Conservation (phyloP, 345 rosid species). For the Brassica nigra region DNA sequence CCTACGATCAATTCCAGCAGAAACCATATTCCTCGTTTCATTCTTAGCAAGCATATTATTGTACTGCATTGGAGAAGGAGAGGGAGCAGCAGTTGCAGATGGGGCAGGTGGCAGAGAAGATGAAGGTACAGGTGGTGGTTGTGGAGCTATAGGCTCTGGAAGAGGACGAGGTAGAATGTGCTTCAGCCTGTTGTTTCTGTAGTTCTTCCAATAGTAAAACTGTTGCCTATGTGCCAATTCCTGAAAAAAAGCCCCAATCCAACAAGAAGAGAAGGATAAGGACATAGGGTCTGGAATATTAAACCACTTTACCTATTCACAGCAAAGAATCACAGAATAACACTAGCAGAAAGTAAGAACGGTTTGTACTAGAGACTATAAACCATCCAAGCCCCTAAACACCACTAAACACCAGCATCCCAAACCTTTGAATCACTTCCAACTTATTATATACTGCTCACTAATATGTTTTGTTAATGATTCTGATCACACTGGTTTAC, state of each 20-base stretch:
- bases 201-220: constrained; percentile 97
- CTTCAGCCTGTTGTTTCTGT: constrained; percentile 87
- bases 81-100: constrained; percentile 55
- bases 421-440: not conserved
- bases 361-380: constrained; percentile 7
- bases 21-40: constrained; percentile 58
- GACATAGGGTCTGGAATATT: not conserved
- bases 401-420: constrained; percentile 20
- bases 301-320: constrained; percentile 1
- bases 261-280: constrained; percentile 4
- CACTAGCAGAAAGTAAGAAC: not conserved
- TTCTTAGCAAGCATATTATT: constrained; percentile 60
- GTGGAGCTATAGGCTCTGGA: constrained; percentile 72
- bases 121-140: constrained; percentile 39
- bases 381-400: not conserved
- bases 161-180: constrained; percentile 91
- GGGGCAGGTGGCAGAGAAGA: constrained; percentile 45
- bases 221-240: constrained; percentile 97
- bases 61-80: constrained; percentile 87
- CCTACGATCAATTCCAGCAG: constrained; percentile 70
- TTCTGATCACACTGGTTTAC: constrained; percentile 38
- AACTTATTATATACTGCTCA: not conserved
- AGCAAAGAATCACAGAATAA: constrained; percentile 14
- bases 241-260: constrained; percentile 39
- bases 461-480: not conserved